These are phyloP conservation scores for Oryza glumipatula DNA, from an alignment of 176 grass and related monocot genomes.

Conservation along the genomic window DNA sequence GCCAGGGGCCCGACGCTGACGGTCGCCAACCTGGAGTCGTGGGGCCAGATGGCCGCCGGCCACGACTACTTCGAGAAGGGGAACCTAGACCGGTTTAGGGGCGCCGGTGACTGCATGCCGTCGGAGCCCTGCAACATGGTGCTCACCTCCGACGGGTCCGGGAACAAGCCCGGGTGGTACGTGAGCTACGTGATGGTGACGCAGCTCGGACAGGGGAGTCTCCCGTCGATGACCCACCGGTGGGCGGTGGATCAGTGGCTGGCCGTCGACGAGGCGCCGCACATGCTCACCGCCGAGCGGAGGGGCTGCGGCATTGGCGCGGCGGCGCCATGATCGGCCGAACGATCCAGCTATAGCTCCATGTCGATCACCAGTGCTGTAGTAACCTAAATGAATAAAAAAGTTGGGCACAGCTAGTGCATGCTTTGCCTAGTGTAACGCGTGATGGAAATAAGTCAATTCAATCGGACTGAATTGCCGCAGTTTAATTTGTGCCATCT, in stretches of 20 bases:
- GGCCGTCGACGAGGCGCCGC: background rate
- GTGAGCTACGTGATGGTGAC: background rate
- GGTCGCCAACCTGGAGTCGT: background rate
- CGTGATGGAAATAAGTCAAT: too few species aligned
- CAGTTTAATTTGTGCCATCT: too few species aligned
- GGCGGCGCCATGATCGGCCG: too few species aligned
- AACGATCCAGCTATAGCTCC: too few species aligned
- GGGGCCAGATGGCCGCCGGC: background rate
- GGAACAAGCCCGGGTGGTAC: slow-evolving; percentile 13
- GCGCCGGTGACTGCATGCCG: background rate
- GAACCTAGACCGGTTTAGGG: background rate
- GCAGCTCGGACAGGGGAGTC: background rate
- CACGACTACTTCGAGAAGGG: slow-evolving; percentile 29
- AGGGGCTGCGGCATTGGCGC: background rate
- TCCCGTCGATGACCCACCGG: background rate
- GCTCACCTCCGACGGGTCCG: background rate
- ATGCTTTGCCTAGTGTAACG: too few species aligned
- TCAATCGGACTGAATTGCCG: too few species aligned
- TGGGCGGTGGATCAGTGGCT: too few species aligned
- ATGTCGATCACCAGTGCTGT: too few species aligned
- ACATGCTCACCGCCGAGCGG: background rate
- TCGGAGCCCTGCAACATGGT: background rate
- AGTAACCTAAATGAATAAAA: too few species aligned
- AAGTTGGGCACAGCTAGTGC: too few species aligned
- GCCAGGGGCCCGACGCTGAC: background rate